Conservation (phyloP, 345 rosid genomes). For the Linum usitatissimum region DNA sequence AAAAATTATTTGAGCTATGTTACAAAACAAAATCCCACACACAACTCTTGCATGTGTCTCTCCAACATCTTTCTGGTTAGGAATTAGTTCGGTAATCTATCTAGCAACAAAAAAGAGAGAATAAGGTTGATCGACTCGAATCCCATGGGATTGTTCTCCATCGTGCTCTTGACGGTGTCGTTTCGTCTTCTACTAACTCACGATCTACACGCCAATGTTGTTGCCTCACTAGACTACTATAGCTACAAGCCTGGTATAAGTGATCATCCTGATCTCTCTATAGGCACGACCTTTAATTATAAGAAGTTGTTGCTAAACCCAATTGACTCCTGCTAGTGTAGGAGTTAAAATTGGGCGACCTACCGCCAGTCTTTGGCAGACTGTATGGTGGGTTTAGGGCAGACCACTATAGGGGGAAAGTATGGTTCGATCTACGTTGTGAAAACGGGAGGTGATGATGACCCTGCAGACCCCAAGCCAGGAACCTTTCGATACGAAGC, state of each 20-base stretch:
- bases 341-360: constrained; percentile 8
- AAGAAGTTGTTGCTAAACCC: constrained; percentile 8
- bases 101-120: too few relatives aligned
- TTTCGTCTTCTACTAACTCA: not conserved
- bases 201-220: not conserved
- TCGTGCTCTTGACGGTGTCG: not conserved
- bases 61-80: too few relatives aligned
- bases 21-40: too few relatives aligned
- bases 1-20: too few relatives aligned
- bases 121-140: not conserved
- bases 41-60: too few relatives aligned
- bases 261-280: constrained; percentile 6
- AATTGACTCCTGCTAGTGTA: constrained; percentile 20
- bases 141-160: too few relatives aligned
- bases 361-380: constrained; percentile 19
- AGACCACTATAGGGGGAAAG: constrained; percentile 17
- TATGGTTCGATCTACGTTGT: constrained; percentile 13
- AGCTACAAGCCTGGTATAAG: not conserved
- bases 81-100: too few relatives aligned
- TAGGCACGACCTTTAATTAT: not conserved
- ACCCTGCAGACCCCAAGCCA: constrained; percentile 15
- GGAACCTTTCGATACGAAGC: constrained; percentile 21
- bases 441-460: constrained; percentile 13
- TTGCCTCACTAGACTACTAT: not conserved
- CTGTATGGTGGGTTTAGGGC: constrained; percentile 18